Evolutionary conservation across 148 eudicot species (phyloP).

Genomic region (Diospyros lotus): DNA sequence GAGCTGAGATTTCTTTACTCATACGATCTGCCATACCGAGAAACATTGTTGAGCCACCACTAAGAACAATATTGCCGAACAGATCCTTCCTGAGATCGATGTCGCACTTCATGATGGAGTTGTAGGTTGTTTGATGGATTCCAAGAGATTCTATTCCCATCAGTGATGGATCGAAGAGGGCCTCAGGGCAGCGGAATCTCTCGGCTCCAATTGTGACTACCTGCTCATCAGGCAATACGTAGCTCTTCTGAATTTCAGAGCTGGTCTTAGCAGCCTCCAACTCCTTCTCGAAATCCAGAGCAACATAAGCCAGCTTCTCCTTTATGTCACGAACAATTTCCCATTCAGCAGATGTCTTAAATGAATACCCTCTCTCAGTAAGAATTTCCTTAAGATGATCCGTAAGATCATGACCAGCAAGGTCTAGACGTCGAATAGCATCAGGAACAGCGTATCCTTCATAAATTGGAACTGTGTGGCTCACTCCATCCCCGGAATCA

Average conservation of each 20-base stretch:
- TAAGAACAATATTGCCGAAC: background rate
- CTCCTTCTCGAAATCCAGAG: background rate
- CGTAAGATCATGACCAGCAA: background rate
- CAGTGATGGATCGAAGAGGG: background rate
- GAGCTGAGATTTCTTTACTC: background rate
- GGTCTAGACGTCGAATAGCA: background rate
- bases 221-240: background rate
- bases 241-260: background rate
- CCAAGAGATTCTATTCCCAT: background rate
- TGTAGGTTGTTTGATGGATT: background rate
- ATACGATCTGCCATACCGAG: background rate
- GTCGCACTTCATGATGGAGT: background rate
- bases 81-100: background rate
- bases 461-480: background rate
- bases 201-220: background rate
- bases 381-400: background rate
- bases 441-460: background rate
- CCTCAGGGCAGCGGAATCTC: slow-evolving; percentile 1
- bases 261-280: background rate
- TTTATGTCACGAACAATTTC: background rate
- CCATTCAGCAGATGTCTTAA: background rate
- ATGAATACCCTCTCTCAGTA: background rate
- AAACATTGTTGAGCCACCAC: background rate
- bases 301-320: background rate
- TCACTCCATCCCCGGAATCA: background rate